Conservation (phyloP, 2,329 filamentous ascomycete genomes). For the Colletotrichum echinochloae region DNA sequence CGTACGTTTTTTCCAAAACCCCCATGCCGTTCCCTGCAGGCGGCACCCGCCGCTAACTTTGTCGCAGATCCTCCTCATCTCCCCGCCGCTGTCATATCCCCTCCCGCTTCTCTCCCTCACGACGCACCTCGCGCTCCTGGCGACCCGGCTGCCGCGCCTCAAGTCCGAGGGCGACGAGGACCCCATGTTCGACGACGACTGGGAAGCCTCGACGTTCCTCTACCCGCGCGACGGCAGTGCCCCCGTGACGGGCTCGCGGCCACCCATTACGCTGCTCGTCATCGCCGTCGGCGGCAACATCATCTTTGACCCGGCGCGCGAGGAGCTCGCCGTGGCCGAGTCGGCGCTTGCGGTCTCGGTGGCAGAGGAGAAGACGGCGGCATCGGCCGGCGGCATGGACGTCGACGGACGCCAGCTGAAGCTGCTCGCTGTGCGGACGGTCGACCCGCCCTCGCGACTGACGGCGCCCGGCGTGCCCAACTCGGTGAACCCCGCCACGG, state of each 20-base stretch:
- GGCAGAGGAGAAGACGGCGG: constrained; percentile 57
- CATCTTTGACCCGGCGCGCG: constrained; percentile 91
- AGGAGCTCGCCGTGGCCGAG: constrained; percentile 94
- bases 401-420: constrained; percentile 63
- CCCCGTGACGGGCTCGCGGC: constrained; percentile 60
- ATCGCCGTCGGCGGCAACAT: constrained; percentile 88
- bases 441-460: constrained; percentile 79
- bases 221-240: constrained; percentile 68
- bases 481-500: constrained; percentile 68
- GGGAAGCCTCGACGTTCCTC: constrained; percentile 83
- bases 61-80: constrained; percentile 86
- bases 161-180: constrained; percentile 95
- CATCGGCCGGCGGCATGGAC: constrained; percentile 52
- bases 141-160: constrained; percentile 84
- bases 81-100: constrained; percentile 92
- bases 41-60: not conserved
- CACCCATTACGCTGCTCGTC: constrained; percentile 91
- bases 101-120: constrained; percentile 93
- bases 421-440: constrained; percentile 76
- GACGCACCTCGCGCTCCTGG: constrained; percentile 91
- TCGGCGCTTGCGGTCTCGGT: constrained; percentile 88
- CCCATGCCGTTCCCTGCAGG: constrained; percentile 16
- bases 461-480: constrained; percentile 79
- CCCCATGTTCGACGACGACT: constrained; percentile 97
- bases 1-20: constrained; percentile 69